phyloP scores from a whole-genome alignment of 1,139 yeast genomes.

The Yamadazyma triangularis region DNA sequence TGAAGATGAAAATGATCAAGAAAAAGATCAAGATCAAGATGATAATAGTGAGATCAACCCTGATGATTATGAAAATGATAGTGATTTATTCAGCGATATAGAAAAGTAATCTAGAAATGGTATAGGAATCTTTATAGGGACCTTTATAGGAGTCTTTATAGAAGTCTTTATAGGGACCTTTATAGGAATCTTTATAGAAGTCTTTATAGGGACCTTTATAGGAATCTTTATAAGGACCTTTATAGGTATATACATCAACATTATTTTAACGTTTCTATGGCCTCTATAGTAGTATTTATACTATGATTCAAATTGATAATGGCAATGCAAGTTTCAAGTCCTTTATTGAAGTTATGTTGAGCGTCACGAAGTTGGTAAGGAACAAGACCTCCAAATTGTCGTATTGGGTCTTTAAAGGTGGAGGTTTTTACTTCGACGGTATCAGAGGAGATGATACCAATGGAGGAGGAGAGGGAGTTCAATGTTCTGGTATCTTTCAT shows the following conservation, averaged over 20 bases:
- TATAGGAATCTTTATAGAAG: not conserved
- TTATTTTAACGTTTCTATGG: not conserved
- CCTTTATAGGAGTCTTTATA: too few relatives aligned
- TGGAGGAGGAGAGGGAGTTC: too few relatives aligned
- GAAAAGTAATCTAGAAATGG: slow-evolving; percentile 15
- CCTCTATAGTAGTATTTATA: slow-evolving; percentile 1
- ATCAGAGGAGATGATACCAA: too few relatives aligned
- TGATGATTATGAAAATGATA: slow-evolving; percentile 45
- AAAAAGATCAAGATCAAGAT: slow-evolving; percentile 7
- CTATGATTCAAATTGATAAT: slow-evolving; percentile 20
- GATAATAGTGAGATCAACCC: slow-evolving; percentile 20
- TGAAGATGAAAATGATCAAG: slow-evolving; percentile 23
- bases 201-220: not conserved
- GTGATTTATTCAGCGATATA: slow-evolving; percentile 45
- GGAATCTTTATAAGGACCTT: too few relatives aligned
- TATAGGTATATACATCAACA: not conserved
- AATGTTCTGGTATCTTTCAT: too few relatives aligned
- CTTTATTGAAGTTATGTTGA: slow-evolving; percentile 31
- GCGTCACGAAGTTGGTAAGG: slow-evolving; percentile 39
- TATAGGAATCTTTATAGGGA: not conserved
- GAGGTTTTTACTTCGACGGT: slow-evolving; percentile 1
- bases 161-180: too few relatives aligned
- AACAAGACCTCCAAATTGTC: slow-evolving; percentile 49
- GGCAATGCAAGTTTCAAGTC: slow-evolving; percentile 23
- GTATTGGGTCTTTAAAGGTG: slow-evolving; percentile 33